phyloP scores from a whole-genome alignment of 1,284 basidiomycete genomes.

The Sanguinoderma infundibulare region DNA sequence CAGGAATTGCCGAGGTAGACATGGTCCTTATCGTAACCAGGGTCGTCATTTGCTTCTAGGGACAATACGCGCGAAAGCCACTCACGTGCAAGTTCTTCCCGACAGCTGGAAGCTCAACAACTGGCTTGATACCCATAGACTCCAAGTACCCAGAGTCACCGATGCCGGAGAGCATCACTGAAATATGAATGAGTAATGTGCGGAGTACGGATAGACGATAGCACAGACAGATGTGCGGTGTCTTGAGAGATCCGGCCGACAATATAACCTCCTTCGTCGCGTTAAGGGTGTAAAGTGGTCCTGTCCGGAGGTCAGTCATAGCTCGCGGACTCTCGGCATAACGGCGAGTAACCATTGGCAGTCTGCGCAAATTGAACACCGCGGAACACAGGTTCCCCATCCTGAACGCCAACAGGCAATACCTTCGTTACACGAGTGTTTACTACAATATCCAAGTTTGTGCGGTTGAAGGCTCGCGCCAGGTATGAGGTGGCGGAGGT shows the following conservation, averaged over 20 bases:
- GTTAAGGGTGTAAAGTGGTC: slow-evolving; percentile 14
- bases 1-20: slow-evolving; percentile 21
- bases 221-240: slow-evolving; percentile 43
- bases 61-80: neutral
- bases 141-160: slow-evolving; percentile 38
- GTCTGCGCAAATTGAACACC: slow-evolving; percentile 36
- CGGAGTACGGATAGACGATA: neutral
- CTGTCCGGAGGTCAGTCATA: neutral
- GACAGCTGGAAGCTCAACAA: slow-evolving; percentile 40
- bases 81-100: slow-evolving; percentile 42
- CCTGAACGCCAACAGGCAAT: slow-evolving; percentile 28
- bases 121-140: slow-evolving; percentile 35
- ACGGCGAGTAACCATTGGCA: slow-evolving; percentile 17
- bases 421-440: slow-evolving; percentile 44
- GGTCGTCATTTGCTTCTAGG: neutral
- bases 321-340: neutral
- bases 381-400: slow-evolving; percentile 30
- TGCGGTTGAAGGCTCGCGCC: slow-evolving; percentile 32
- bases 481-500: slow-evolving; percentile 35
- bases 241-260: slow-evolving; percentile 40
- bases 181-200: no score
- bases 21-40: slow-evolving; percentile 32
- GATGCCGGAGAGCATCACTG: slow-evolving; percentile 44
- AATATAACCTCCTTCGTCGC: slow-evolving; percentile 32
- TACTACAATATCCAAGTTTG: slow-evolving; percentile 46